Evolutionary conservation across 352 stramenopile species (phyloP).

Genomic region (Globisporangium okanoganense): DNA sequence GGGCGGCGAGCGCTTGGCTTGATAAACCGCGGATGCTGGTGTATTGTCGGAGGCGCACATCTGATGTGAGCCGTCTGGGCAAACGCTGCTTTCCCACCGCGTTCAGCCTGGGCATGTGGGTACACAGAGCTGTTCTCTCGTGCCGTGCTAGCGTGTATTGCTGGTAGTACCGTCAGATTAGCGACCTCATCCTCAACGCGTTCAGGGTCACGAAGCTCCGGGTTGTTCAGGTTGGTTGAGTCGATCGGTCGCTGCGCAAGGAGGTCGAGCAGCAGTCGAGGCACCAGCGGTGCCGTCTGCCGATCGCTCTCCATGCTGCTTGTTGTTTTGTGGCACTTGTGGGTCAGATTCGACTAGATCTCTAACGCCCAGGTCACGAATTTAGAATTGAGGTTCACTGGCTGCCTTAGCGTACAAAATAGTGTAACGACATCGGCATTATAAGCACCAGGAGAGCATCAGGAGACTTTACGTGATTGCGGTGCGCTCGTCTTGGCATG

Average conservation of each 20-base stretch:
- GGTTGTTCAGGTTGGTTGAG: not conserved
- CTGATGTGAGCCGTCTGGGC: slow-evolving; percentile 23
- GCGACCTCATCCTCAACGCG: not conserved
- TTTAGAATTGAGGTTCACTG: too few species aligned
- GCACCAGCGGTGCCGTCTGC: not conserved
- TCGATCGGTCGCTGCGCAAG: not conserved
- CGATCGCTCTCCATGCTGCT: not conserved
- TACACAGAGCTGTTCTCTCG: not conserved
- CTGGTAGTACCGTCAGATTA: not conserved
- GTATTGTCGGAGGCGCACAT: slow-evolving; percentile 22
- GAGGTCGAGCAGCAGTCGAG: slow-evolving; percentile 11
- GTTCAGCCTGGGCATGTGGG: too few species aligned
- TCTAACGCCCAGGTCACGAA: too few species aligned
- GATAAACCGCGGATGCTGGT: not conserved
- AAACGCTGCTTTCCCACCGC: not conserved
- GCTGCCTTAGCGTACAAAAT: too few species aligned
- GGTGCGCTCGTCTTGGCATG: not conserved
- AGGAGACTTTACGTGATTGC: too few species aligned
- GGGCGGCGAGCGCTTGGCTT: not conserved
- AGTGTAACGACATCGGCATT: too few species aligned
- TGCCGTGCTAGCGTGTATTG: not conserved
- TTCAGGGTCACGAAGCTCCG: not conserved
- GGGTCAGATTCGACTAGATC: not conserved
- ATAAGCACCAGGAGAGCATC: too few species aligned
- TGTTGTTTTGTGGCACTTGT: not conserved